phyloP scores from a whole-genome alignment of 2,329 filamentous ascomycete species.

The Fusarium illudens region DNA sequence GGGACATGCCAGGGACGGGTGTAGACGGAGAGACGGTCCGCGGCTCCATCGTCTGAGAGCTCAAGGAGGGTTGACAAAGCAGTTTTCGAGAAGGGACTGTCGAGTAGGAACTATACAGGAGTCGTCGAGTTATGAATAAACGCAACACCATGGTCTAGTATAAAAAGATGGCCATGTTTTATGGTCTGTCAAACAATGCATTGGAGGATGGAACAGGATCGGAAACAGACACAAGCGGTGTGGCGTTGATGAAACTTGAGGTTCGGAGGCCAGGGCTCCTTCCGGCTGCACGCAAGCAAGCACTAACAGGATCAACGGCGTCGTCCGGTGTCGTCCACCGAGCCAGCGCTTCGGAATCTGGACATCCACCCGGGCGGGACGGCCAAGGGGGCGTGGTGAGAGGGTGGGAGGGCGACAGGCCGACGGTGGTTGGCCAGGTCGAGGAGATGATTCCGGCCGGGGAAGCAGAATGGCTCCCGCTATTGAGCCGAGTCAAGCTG shows the following conservation, averaged over 20 bases:
- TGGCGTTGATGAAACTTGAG: conserved; percentile 29
- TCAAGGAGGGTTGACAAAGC: background rate
- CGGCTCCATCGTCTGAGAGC: background rate
- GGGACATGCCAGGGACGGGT: conserved; percentile 4
- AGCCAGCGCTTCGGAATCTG: conserved; percentile 40
- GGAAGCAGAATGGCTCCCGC: conserved; percentile 30
- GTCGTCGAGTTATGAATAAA: background rate
- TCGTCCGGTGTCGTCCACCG: conserved; percentile 26
- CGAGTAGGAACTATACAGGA: background rate
- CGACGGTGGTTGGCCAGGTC: conserved; percentile 19
- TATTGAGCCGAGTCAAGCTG: conserved; percentile 10
- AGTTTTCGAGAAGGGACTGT: background rate
- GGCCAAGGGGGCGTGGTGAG: conserved; percentile 10
- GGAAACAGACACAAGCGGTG: conserved; percentile 2
- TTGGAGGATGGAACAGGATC: background rate
- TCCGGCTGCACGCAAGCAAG: conserved; percentile 29
- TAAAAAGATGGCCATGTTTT: background rate
- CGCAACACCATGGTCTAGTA: background rate
- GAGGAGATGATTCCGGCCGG: conserved; percentile 25
- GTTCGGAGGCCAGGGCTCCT: conserved; percentile 19
- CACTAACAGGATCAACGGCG: conserved; percentile 19
- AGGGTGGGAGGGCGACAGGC: conserved; percentile 16
- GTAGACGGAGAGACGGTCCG: conserved; percentile 5
- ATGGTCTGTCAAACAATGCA: background rate
- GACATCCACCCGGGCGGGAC: conserved; percentile 33